Base-by-base conservation (phyloP, 2,329 filamentous ascomycete species). In the Hypoxylon sp. region DNA sequence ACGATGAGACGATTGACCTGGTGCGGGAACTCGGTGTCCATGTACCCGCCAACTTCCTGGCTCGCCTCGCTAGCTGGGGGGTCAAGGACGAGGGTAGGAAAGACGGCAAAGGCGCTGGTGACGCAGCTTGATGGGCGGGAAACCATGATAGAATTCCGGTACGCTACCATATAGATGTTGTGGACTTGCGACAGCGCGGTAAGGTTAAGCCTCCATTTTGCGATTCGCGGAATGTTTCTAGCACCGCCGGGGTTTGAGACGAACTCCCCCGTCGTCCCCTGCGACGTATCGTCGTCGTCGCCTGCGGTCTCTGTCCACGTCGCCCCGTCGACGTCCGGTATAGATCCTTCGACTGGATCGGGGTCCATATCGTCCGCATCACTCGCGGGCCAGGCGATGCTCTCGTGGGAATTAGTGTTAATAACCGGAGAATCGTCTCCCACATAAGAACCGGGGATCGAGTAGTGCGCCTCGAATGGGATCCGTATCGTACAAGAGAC, bases 1-100 rank as follows among this genome's bases (percentile, higher is more conserved):
- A 89, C 80, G 9, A 88, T 78, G 13, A 93, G 75, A 62, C 88
- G 83, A 67, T 93, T 94, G 45, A 90, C 81, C 24, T 82, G 79
- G 70, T 93, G 89, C 1, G 83, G 81, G 6, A 75, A 74, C 0
- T 48, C 21, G 0, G 58, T 58, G 54, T 87, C 81, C 24, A 91
- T 77, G 55, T 81, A 79, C 4, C 88, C 88, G 5, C 72, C 69
- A 1, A 83, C 75, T 2, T 63, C 37, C 1, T 68, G 65, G 1
- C 78, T 75, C 18, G 74, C 77, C 59, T 74, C 72, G 20, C 75
- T 80, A 10, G 69, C 73, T 6, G 68, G 74, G 10, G 81, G 79
- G 23, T 70, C 72, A 8, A 89, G 73, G 27, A 84, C 76, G 4
- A 85, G 71, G 51, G 83, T 78, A 2, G 85, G 80, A 2, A 71